Evolutionary conservation across 1,284 basidiomycete genomes (phyloP).

Genomic region (Porphyrellus sp.): DNA sequence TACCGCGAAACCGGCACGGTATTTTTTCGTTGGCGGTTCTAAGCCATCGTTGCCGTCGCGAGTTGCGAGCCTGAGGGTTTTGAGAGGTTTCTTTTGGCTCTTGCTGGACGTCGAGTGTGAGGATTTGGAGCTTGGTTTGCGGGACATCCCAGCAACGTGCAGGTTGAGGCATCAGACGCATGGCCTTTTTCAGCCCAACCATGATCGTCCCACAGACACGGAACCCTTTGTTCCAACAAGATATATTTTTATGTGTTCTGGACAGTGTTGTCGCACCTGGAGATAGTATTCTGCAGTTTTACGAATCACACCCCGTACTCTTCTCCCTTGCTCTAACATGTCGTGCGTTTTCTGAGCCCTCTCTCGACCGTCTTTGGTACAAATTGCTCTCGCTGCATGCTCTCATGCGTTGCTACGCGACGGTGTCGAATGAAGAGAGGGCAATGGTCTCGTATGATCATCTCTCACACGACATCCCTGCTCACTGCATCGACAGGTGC

Average conservation of each 20-base stretch:
- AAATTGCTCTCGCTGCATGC: slow-evolving; percentile 6
- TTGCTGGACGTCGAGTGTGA: slow-evolving; percentile 10
- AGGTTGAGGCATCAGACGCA: too few relatives aligned
- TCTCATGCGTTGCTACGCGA: slow-evolving; percentile 1
- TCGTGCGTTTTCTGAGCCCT: slow-evolving; percentile 1
- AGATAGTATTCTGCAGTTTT: neutral
- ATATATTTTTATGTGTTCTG: neutral
- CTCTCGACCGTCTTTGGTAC: slow-evolving; percentile 7
- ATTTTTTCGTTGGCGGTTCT: slow-evolving; percentile 36
- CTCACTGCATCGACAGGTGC: neutral
- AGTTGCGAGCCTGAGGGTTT: slow-evolving; percentile 38
- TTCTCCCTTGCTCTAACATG: slow-evolving; percentile 1
- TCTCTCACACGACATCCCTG: neutral
- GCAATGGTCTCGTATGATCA: neutral
- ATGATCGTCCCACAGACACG: too few relatives aligned
- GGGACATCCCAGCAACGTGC: neutral
- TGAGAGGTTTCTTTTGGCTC: slow-evolving; percentile 30
- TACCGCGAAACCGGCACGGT: slow-evolving; percentile 29
- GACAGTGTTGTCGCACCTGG: neutral
- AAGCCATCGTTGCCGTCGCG: slow-evolving; percentile 17
- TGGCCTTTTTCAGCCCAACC: too few relatives aligned
- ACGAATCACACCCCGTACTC: neutral
- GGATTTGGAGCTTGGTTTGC: neutral
- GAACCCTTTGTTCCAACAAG: neutral
- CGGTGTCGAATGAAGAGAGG: neutral